These are phyloP conservation scores for Bacidia gigantensis DNA, from an alignment of 495 filamentous ascomycete genomes.

Conservation along the genomic window DNA sequence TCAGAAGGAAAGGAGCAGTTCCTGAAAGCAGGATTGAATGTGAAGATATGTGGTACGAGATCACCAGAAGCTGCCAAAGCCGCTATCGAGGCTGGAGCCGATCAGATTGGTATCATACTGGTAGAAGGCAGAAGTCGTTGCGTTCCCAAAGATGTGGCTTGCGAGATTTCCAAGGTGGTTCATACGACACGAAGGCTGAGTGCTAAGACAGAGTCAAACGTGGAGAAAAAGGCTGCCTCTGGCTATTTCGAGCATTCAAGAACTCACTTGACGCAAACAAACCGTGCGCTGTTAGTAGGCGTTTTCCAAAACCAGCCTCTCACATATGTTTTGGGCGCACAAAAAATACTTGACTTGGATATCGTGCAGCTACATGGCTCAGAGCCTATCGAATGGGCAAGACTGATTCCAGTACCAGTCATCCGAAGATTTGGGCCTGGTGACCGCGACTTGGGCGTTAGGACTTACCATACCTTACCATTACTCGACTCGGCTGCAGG, in stretches of 20 bases:
- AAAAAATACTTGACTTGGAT: conserved; percentile 66
- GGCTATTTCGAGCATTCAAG: conserved; percentile 51
- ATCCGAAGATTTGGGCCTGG: conserved; percentile 66
- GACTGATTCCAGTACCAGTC: conserved; percentile 75
- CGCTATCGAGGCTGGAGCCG: conserved; percentile 78
- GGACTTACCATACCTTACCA: conserved; percentile 72
- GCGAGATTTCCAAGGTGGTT: conserved; percentile 65
- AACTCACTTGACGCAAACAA: conserved; percentile 36
- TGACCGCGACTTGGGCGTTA: conserved; percentile 51
- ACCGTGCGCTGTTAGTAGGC: conserved; percentile 70
- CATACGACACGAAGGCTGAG: conserved; percentile 41
- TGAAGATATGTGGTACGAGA: conserved; percentile 96
- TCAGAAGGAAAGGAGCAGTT: background rate
- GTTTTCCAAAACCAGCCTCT: conserved; percentile 90
- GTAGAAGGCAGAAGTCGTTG: conserved; percentile 66
- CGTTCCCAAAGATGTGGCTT: conserved; percentile 62
- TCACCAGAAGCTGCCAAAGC: conserved; percentile 63
- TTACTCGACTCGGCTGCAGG: conserved; percentile 77
- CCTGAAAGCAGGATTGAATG: conserved; percentile 33
- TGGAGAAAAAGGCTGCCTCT: conserved; percentile 24
- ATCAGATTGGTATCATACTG: conserved; percentile 85
- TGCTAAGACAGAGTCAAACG: conserved; percentile 1
- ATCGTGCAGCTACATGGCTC: conserved; percentile 83
- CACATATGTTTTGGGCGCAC: conserved; percentile 60
- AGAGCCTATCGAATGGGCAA: conserved; percentile 86